Evolutionary conservation across 805 yeast genomes (phyloP), one percentile per base, ranked within the genome.

Genomic region (Zygoascus flipseniorum): DNA sequence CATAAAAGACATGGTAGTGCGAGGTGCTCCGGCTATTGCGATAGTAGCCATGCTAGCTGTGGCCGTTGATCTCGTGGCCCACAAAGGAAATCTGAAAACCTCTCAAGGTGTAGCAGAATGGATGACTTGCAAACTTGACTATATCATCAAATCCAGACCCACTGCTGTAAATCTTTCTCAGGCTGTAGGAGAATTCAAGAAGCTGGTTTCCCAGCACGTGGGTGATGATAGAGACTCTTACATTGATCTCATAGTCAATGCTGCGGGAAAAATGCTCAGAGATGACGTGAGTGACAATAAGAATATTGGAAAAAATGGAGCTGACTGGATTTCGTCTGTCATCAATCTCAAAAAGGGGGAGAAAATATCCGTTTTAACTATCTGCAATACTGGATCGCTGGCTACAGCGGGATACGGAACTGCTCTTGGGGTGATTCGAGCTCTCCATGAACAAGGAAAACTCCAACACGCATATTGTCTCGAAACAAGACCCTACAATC

Each of bases 21-120:
- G 99, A 66, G 99, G 99, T 41, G 99, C 99, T 0, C 99, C 99
- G 0, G 98, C 98, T 1, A 92, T 92, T 65, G 97, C 97, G 57
- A 87, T 92, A 54, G 97, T 92, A 2, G 98, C 96, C 5, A 82
- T 89, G 1, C 76, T 90, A 55, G 80, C 96, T 1, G 78, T 92
- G 2, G 83, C 87, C 1, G 81, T 86, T n/a, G 97, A 92, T 59
- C 69, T 80, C 2, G 62, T 62, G 64, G 62, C 63, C 53, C 53
- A 55, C 9, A 54, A 53, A 14, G 43, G 48, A n/a, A 23, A 28
- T 2, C 54, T 57, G 18, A 20, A 19, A 23, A 14, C 49, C 23
- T 1, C 52, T 43, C 28, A 31, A n/a, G 59, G 66, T 42, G 57
- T 58, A 1, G 59, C 54, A 0, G 54, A 52, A 10, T 72, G 75